Evolutionary conservation across 306 rosid genomes (phyloP), one percentile per base, ranked within the genome.

Genomic region (Trifolium dubium): DNA sequence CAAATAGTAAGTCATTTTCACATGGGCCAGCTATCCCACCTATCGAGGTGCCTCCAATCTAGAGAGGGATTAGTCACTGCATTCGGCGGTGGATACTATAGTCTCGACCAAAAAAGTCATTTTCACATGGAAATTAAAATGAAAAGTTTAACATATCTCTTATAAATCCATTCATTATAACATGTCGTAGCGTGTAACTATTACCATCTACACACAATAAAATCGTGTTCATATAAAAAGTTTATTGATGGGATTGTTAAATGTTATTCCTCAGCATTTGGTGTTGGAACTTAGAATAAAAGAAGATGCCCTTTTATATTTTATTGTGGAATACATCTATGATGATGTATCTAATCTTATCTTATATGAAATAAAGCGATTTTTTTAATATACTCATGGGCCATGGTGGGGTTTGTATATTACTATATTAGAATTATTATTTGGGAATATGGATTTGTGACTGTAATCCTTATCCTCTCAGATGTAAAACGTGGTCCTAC

Each of bases 401-500:
- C 23, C 83, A 58, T 46, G 6, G 15, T 6, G 77, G 34, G 11
- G 67, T 69, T 72, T 53, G 61, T 44, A 29, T 69, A 66, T 64
- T 51, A 35, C 51, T 44, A 29, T 69, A 66, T 64, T 51, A 35
- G 54, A 77, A 69, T 78, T 72, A 69, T 78, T 64, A 71, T 61
- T 73, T 19, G 60, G 23, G 58, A 56, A 78, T 59, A 73, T 82
- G 86, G 83, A 82, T 71, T 75, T 69, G 14, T 74, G 28, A 29
- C 64, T 55, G 37, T 35, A 43, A 64, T 74, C 83, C 86, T 78
- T 74, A 82, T 74, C 83, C 69, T 64, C 66, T 67, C 61, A 17
- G 23, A 31, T 69, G 23, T 35, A 73, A 79, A 56, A 23, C 39
- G 28, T 64, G 81, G 77, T 12, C 80, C 81, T 64, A 49, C 23